Evolutionary conservation across 176 grass and related monocot species (phyloP), one percentile per base, ranked within the genome.

Genomic region (Phoenix roebelenii): DNA sequence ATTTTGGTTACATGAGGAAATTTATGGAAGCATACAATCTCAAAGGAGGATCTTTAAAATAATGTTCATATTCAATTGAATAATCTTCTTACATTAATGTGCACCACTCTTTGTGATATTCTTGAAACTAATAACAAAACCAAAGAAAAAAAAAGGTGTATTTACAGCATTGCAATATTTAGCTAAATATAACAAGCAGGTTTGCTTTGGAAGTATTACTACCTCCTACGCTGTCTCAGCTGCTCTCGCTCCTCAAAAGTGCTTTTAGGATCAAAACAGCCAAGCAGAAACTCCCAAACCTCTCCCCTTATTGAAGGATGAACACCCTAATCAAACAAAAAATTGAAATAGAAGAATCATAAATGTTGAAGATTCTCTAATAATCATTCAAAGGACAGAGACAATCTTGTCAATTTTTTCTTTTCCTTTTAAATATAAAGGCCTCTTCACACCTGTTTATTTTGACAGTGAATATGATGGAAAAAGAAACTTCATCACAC

Each of bases 201-300:
- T 76, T 16, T 62, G 57, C 10, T 54, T 53, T 73, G 50, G 23
- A 66, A 77, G 28, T 51, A 22, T 6, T 68, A 79, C 16, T 89
- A 98, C 94, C 94, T 98, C 60, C 85, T 81, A 61, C 71, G 87
- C 83, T 93, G 82, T 79, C 94, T 98, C 51, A 93, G 80, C 66
- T 93, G 72, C 49, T 93, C 94, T 67, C 85, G 70, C 53, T 98
- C 94, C 56, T 98, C 94, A 23, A 83, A 83, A 60, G 81, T 89
- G 74, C 94, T 98, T 70, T 81, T 83, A 12, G 94, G 94, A 57
- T 98, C 94, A 15, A 80, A 98, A 69, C 94, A 98, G n/a, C 94
- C 94, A 67, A 98, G 88, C 69, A 93, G 77, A 64, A 86, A 93
- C 48, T 93, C 94, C 94, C 94, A 98, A 65, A 98, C 94, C 58